Conservation (phyloP, 1,284 basidiomycete genomes). For the Ceratobasidium papillatum region DNA sequence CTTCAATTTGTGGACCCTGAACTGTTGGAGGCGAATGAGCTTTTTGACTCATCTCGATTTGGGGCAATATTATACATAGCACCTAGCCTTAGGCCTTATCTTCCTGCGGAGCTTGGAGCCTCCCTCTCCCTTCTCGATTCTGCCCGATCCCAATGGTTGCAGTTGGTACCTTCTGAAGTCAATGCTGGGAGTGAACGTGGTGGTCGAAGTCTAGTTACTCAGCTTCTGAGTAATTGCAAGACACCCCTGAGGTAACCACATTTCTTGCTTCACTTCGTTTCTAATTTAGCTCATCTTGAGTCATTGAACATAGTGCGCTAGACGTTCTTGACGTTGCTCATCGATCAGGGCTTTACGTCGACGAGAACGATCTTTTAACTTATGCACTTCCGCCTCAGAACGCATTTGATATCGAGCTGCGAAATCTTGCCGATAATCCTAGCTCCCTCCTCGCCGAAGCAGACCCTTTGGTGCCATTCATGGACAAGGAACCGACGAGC, state of each 20-base stretch:
- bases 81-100: neutral
- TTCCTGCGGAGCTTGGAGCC: neutral
- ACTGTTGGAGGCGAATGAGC: neutral
- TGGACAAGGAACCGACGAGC: conserved; percentile 5
- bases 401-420: neutral
- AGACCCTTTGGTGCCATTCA: conserved; percentile 33
- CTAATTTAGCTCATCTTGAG: neutral
- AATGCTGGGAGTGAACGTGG: neutral
- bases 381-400: neutral
- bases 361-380: conserved; percentile 18
- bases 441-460: conserved; percentile 22
- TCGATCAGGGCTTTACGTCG: conserved; percentile 5
- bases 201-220: neutral
- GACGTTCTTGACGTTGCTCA: conserved; percentile 10
- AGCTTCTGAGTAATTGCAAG: neutral
- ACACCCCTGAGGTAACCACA: neutral
- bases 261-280: neutral
- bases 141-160: neutral
- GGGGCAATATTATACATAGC: conserved; percentile 6
- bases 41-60: neutral
- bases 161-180: neutral
- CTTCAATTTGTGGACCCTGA: neutral
- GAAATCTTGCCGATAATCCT: conserved; percentile 20
- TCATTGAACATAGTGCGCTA: neutral
- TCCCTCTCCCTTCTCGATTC: neutral